Base-by-base conservation (phyloP, 495 filamentous ascomycete species). In the Clohesyomyces aquaticus region DNA sequence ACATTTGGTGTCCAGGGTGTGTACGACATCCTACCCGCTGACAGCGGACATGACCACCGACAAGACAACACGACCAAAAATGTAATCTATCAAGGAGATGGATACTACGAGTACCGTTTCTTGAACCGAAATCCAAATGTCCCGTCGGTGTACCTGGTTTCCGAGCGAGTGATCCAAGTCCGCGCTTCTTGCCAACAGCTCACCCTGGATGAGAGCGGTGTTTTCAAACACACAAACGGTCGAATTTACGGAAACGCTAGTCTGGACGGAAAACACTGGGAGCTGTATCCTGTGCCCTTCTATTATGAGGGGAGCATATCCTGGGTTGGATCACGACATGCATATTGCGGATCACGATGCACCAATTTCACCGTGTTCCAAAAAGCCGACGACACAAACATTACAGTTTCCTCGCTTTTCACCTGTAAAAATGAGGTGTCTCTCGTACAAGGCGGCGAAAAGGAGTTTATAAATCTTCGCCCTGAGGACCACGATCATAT, bases 281-380 rank as follows among this genome's bases (percentile, higher is more conserved):
- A 28, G 18, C 8, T 29, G 3, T 51, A 64, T 53, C 23, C 8
- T 1, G 18, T 68, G 11, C 66, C 66, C 1, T 12, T 47, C 35
- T 35, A 16, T 0, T 35, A 43, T 21, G 6, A 35, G 0, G 67
- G 67, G 22, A 26, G 25, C 25, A 41, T 70, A 14, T 59, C 56
- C 26, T 70, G 58, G 62, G 55, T 65, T 14, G 67, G 57, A 25
- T 25, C 45, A 11, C 43, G n/a, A 26, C 21, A 16, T 8, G 62
- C 19, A 2, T 50, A 51, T 55, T 67, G 64, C 23, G 68, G 68
- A 11, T 51, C 64, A 0, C 68, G 68, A 27, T 71, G 68, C 46
- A 67, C 68, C 52, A 67, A 67, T 47, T 49, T 71, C 4, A 71
- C 68, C 1, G 64, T 71, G 16, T 71, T 29, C 55, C 68, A 71